phyloP scores from a whole-genome alignment of 192 early-diverging fungal species.

The Mortierella hygrophila region DNA sequence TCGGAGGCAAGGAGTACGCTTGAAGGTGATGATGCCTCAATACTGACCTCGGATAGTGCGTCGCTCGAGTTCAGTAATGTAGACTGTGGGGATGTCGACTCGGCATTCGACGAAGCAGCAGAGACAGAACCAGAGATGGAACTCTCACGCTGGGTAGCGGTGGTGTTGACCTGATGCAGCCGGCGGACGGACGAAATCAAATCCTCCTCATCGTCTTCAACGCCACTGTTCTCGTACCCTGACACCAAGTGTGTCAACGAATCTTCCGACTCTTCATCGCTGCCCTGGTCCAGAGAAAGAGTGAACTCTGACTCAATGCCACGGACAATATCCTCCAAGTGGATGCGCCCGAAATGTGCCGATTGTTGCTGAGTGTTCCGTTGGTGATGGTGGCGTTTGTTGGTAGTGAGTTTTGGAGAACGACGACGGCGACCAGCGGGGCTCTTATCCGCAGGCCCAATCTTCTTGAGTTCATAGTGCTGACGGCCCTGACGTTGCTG shows the following conservation, averaged over 20 bases:
- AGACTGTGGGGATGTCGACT: constrained; percentile 13
- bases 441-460: not conserved
- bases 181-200: not conserved
- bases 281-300: not conserved
- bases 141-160: not conserved
- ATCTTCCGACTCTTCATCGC: constrained; percentile 22
- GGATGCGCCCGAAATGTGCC: not conserved
- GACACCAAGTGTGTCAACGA: constrained; percentile 24
- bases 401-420: not conserved
- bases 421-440: not conserved
- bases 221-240: constrained; percentile 13
- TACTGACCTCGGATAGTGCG: not conserved
- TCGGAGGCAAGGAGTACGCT: not conserved
- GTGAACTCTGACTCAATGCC: constrained; percentile 34
- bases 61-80: constrained; percentile 31
- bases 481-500: not conserved
- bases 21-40: not conserved
- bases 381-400: not conserved
- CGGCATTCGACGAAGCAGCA: constrained; percentile 2
- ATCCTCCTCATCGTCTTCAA: constrained; percentile 10
- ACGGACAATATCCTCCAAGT: constrained; percentile 25
- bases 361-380: not conserved
- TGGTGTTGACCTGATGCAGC: not conserved
- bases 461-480: not conserved
- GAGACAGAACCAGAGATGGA: not conserved